These are phyloP conservation scores for Wickerhamiella alocasiicola DNA, from an alignment of 805 yeast species.

Conservation along the genomic window DNA sequence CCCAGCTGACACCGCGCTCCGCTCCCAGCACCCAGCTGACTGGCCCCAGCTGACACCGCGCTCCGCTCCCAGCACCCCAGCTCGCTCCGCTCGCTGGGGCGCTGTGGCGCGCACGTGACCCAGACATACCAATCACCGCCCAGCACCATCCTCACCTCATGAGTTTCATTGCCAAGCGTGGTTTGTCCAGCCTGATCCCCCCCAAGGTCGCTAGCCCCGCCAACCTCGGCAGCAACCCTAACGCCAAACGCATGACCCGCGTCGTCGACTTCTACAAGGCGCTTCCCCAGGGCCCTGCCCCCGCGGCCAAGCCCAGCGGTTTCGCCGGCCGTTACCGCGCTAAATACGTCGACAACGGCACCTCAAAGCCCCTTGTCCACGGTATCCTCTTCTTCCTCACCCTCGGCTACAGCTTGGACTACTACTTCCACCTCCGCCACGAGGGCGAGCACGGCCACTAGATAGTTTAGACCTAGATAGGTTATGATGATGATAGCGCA, in stretches of 20 bases:
- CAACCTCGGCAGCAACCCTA: slow-evolving; percentile 89
- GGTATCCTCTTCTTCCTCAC: slow-evolving; percentile 52
- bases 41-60: no score
- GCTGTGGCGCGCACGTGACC: slow-evolving; percentile 6
- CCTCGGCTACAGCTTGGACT: slow-evolving; percentile 84
- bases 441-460: slow-evolving; percentile 15
- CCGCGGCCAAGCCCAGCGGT: slow-evolving; percentile 47
- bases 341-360: slow-evolving; percentile 39
- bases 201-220: slow-evolving; percentile 96
- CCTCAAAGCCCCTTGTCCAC: slow-evolving; percentile 38
- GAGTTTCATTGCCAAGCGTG: slow-evolving; percentile 86
- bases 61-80: no score
- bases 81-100: no score
- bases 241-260: slow-evolving; percentile 91
- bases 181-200: slow-evolving; percentile 89
- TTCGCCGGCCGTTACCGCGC: slow-evolving; percentile 50
- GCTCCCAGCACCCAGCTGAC: no score
- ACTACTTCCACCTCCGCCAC: slow-evolving; percentile 63
- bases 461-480: not conserved
- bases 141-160: slow-evolving; percentile 27
- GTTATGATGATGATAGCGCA: no score
- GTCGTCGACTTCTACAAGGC: slow-evolving; percentile 93
- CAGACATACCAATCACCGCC: slow-evolving; percentile 13
- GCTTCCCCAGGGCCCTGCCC: slow-evolving; percentile 87
- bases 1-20: no score